A percentile compares a stretch with the other conserved stretches of the same genome.
These are phyloP conservation scores for Hyaloscypha variabilis DNA, from an alignment of 495 filamentous ascomycete genomes.

Conservation along the genomic window DNA sequence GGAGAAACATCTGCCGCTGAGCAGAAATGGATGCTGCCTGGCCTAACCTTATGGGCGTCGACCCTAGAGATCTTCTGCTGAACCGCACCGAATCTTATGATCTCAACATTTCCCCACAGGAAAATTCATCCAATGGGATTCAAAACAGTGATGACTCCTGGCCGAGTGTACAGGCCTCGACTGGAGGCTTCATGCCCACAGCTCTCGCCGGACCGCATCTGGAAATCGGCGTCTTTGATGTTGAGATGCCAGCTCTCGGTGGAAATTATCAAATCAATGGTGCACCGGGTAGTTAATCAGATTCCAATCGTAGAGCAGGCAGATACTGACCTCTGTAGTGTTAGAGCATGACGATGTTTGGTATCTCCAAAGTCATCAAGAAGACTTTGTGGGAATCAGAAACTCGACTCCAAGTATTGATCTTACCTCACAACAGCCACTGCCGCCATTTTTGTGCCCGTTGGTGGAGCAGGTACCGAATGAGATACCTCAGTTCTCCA, in stretches of 20 bases:
- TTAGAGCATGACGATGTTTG: background rate
- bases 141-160: background rate
- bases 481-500: background rate
- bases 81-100: background rate
- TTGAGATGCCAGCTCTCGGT: background rate
- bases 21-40: background rate
- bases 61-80: background rate
- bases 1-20: background rate
- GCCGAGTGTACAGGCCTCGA: background rate
- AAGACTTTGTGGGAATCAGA: background rate
- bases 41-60: background rate
- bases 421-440: background rate
- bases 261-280: background rate
- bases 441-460: background rate
- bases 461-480: background rate
- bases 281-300: background rate
- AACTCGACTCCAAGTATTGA: background rate
- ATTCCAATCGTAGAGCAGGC: background rate
- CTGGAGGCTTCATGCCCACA: background rate
- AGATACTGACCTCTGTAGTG: no score
- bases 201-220: background rate
- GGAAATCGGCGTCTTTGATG: background rate
- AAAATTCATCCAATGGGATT: background rate
- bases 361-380: background rate
- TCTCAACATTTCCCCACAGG: background rate